phyloP scores from a whole-genome alignment of 805 yeast genomes.

The Yamadazyma endophytica region DNA sequence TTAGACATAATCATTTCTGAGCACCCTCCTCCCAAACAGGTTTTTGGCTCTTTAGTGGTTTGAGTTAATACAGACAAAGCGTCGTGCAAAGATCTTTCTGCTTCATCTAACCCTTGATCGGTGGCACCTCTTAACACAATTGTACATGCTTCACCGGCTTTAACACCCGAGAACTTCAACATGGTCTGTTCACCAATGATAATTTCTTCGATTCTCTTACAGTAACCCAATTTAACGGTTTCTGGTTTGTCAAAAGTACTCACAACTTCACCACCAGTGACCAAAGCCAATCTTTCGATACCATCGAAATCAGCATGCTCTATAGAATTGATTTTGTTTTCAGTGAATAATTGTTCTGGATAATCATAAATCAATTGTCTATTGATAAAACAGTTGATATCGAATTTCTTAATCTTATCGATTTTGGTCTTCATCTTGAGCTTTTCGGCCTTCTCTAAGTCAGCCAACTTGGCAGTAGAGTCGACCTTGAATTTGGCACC shows the following conservation, averaged over 20 bases:
- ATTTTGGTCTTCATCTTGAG: constrained; percentile 89
- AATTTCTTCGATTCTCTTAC: constrained; percentile 87
- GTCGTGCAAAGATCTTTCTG: constrained; percentile 68
- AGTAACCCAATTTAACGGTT: constrained; percentile 77
- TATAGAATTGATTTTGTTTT: constrained; percentile 77
- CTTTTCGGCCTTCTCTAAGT: constrained; percentile 89
- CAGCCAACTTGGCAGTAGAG: constrained; percentile 90
- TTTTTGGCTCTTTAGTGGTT: constrained; percentile 87
- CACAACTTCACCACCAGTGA: constrained; percentile 97
- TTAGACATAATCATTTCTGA: constrained; percentile 89
- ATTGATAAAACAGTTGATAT: constrained; percentile 86
- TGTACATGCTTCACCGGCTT: constrained; percentile 94
- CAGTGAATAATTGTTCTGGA: constrained; percentile 94
- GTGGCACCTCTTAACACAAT: constrained; percentile 73
- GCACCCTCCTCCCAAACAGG: constrained; percentile 93
- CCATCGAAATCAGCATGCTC: constrained; percentile 99
- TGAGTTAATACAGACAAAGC: constrained; percentile 94
- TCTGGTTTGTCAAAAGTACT: constrained; percentile 95
- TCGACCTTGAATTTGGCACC: constrained; percentile 98
- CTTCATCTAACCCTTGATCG: constrained; percentile 44
- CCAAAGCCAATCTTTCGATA: constrained; percentile 91
- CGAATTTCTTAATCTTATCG: constrained; percentile 82
- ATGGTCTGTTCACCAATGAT: constrained; percentile 90
- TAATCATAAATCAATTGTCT: constrained; percentile 96
- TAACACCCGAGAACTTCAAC: constrained; percentile 92